Conservation (phyloP, 768 basidiomycete genomes). For the Tylopilus balloui region DNA sequence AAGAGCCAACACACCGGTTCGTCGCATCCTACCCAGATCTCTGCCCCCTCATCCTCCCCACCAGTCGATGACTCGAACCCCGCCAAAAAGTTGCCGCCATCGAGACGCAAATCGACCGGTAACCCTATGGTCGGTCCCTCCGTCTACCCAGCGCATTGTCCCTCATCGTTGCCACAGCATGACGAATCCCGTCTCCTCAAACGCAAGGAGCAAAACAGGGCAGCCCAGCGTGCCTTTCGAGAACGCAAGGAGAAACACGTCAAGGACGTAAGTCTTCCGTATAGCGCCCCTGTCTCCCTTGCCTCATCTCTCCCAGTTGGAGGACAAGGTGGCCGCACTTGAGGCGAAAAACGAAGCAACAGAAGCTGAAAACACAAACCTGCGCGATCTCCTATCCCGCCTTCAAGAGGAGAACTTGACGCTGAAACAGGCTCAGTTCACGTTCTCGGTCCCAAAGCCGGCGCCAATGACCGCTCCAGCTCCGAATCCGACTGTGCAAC, state of each 20-base stretch:
- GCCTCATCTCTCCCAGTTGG: conserved; percentile 50
- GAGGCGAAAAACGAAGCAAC: conserved; percentile 77
- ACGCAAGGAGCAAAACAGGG: conserved; percentile 95
- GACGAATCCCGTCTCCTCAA: conserved; percentile 77
- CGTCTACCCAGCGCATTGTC: not conserved
- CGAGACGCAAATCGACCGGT: conserved; percentile 41
- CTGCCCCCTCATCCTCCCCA: not conserved
- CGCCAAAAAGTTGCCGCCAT: conserved; percentile 23
- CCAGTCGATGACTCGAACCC: conserved; percentile 24
- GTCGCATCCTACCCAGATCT: conserved; percentile 21
- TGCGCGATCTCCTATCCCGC: conserved; percentile 78
- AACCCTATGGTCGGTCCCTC: conserved; percentile 30
- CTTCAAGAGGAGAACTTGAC: conserved; percentile 84
- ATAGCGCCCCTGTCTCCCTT: conserved; percentile 5
- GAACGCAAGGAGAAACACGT: conserved; percentile 98
- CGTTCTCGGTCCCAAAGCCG: conserved; percentile 69
- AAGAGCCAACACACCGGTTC: conserved; percentile 64
- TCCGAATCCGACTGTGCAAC: conserved; percentile 20
- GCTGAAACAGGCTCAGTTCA: conserved; percentile 79
- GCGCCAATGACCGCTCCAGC: conserved; percentile 20
- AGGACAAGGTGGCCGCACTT: conserved; percentile 84
- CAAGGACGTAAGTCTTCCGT: conserved; percentile 69
- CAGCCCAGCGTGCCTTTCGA: conserved; percentile 94
- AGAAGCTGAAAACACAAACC: conserved; percentile 78
- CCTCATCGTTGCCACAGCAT: conserved; percentile 28